Conservation (phyloP, 2,329 filamentous ascomycete species). For the Cryphonectria carpinicola region DNA sequence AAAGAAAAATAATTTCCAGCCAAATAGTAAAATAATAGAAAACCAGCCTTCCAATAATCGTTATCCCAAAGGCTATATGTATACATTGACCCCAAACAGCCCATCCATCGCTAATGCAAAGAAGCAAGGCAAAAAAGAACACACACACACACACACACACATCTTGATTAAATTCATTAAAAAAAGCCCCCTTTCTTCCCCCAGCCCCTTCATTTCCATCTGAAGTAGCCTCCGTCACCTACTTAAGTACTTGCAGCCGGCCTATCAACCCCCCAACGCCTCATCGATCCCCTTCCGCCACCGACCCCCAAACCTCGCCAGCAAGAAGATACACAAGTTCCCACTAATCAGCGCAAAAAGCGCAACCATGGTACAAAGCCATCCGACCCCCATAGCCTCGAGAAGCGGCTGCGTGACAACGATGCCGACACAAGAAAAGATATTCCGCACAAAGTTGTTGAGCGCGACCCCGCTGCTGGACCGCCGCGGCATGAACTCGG, state of each 20-base stretch:
- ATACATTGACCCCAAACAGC: not conserved
- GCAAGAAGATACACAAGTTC: slow-evolving; percentile 60
- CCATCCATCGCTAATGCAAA: slow-evolving; percentile 8
- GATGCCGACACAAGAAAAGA: slow-evolving; percentile 73
- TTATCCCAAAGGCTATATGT: not conserved
- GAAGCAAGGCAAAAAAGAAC: not conserved
- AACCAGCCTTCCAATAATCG: not conserved
- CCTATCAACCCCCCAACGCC: slow-evolving; percentile 35
- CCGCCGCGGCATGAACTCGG: slow-evolving; percentile 76
- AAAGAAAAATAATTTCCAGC: too few species aligned
- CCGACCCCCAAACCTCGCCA: slow-evolving; percentile 61
- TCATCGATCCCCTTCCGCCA: slow-evolving; percentile 70
- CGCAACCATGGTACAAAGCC: slow-evolving; percentile 68
- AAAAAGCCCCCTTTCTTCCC: too few species aligned
- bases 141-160: not conserved
- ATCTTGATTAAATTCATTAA: not conserved
- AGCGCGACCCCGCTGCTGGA: slow-evolving; percentile 76
- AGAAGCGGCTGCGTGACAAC: slow-evolving; percentile 74
- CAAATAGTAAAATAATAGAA: too few species aligned
- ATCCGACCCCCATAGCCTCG: slow-evolving; percentile 71
- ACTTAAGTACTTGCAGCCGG: too few species aligned
- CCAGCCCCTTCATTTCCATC: not conserved
- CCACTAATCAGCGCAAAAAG: slow-evolving; percentile 61
- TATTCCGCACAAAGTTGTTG: slow-evolving; percentile 82
- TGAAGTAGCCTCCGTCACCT: too few species aligned